Conservation (phyloP, 768 basidiomycete genomes). For the Coprinopsis cinerea region DNA sequence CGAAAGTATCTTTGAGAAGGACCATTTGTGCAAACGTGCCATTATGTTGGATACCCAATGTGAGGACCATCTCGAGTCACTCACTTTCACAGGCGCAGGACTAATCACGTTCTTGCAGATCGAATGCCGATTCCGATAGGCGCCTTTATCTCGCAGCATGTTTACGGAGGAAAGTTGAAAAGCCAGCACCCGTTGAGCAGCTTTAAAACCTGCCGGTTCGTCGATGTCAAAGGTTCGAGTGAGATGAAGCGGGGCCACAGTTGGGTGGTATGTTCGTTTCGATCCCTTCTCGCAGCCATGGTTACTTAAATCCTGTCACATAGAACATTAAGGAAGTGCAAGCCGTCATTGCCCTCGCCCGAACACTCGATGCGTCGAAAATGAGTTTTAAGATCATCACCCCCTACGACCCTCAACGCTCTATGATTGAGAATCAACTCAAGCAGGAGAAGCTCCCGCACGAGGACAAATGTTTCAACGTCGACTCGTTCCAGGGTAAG, state of each 20-base stretch:
- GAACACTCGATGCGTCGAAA: constrained; percentile 30
- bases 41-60: constrained; percentile 59
- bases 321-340: constrained; percentile 52
- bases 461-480: constrained; percentile 65
- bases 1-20: constrained; percentile 57
- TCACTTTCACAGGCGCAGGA: too few species aligned
- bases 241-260: constrained; percentile 28
- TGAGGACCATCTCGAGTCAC: too few species aligned
- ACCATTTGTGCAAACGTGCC: constrained; percentile 36
- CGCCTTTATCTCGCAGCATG: constrained; percentile 49
- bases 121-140: constrained; percentile 65
- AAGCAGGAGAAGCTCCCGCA: constrained; percentile 40
- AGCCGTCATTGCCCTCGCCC: constrained; percentile 32
- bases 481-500: constrained; percentile 74
- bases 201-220: constrained; percentile 46
- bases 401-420: constrained; percentile 69
- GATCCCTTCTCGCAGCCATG: background rate
- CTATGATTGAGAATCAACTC: constrained; percentile 42
- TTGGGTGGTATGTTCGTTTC: constrained; percentile 27
- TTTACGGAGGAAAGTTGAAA: constrained; percentile 50
- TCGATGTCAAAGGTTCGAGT: constrained; percentile 38
- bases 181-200: constrained; percentile 35
- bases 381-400: constrained; percentile 58
- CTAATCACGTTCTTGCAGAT: constrained; percentile 27
- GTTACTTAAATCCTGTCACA: constrained; percentile 4